Conservation (phyloP, 78 protist genomes). For the Guillardia theta region DNA sequence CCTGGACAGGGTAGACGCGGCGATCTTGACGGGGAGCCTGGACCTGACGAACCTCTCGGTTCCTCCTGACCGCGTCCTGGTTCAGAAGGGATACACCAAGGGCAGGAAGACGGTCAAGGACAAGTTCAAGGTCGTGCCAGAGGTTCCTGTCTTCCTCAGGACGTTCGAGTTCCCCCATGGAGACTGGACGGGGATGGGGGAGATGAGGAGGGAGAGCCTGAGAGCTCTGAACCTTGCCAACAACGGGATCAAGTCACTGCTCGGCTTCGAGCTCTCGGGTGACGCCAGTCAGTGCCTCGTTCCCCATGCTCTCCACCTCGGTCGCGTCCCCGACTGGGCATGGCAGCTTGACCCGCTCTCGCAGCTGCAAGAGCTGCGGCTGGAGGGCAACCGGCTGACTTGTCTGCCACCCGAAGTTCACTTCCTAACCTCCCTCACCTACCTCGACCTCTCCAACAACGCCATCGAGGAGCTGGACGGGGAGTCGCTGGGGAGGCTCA, state of each 20-base stretch:
- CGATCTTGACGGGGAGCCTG: neutral
- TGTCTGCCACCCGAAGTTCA: neutral
- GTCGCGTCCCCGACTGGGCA: neutral
- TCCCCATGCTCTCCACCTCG: neutral
- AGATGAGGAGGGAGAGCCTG: neutral
- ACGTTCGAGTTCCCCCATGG: neutral
- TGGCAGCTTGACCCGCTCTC: neutral
- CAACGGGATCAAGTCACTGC: neutral
- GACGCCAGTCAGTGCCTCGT: neutral
- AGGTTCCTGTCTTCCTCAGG: neutral
- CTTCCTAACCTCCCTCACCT: neutral
- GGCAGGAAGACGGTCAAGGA: neutral
- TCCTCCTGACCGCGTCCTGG: neutral
- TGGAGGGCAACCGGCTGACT: neutral
- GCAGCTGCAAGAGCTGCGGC: neutral
- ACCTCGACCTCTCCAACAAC: neutral
- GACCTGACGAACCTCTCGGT: neutral
- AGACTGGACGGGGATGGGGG: neutral
- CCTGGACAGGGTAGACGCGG: neutral
- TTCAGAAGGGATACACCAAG: neutral
- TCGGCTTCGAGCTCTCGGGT: neutral
- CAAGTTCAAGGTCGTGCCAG: neutral
- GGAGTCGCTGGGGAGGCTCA: neutral
- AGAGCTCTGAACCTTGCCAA: neutral
- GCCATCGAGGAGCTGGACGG: neutral